Base-by-base conservation (phyloP, 768 basidiomycete species). In the Crepidotus variabilis region DNA sequence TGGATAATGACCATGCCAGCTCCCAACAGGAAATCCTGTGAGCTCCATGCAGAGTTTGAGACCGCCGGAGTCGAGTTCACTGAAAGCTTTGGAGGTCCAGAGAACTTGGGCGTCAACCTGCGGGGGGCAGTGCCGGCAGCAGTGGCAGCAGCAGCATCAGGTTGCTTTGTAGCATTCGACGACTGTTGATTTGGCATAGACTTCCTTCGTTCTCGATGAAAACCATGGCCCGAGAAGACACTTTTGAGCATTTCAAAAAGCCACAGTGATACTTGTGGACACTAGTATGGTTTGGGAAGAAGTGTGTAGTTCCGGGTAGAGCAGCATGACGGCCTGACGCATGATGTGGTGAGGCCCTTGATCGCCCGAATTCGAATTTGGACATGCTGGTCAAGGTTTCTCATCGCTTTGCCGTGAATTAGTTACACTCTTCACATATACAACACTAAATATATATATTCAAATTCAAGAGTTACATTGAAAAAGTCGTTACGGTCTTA, bases 1-100 rank as follows among this genome's bases (percentile, higher is more conserved):
- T 87, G 85, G 22, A 88, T 73, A 48, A 88, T 73, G 16, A 85
- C 80, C 81, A 85, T 81, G 16, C 84, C 85, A 2, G 79, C 81
- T 2, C 83, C 83, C 2, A 86, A 71, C 69, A 82, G 66, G 63
- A 87, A 83, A 65, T 85, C 80, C 11, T 65, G 33, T 2, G 78
- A 72, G 48, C 73, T 72, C 79, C 78, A 87, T 1, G 65, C 65
- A 59, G 78, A 74, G 57, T 79, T 62, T 0, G 73, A 72, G 1
- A 85, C 71, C 4, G 73, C 67, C 1, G 71, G 62, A 0, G 75
- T 71, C 4, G 84, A 85, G 49, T 60, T 71, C 2, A 50, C 2
- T 0, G 80, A 81, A 28, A 79, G 61, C 4, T 16, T 58, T 9
- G 59, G 57, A 14, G 7, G 50, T 13, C 14, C 47, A 28, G 28